Evolutionary conservation across 345 rosid species (phyloP).

Genomic region (Erysimum cheiranthoides): DNA sequence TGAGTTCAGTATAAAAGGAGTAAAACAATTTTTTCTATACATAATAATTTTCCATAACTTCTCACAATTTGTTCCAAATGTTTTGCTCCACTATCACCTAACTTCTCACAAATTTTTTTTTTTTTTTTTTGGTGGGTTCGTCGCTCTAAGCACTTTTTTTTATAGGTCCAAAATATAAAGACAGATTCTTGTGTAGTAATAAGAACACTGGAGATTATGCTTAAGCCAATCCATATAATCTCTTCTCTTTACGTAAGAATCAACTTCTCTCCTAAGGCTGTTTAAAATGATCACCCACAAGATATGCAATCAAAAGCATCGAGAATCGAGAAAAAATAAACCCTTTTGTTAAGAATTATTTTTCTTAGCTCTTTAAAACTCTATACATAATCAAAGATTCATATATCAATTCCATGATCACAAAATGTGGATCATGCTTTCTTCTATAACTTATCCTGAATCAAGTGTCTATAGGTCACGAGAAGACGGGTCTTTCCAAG

Average conservation of each 20-base stretch:
- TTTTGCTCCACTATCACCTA: too few relatives aligned
- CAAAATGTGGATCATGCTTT: slow-evolving; percentile 23
- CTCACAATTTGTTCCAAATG: too few relatives aligned
- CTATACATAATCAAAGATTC: slow-evolving; percentile 28
- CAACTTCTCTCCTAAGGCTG: not conserved
- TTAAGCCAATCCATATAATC: not conserved
- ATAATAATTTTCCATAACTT: too few relatives aligned
- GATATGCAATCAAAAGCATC: not conserved
- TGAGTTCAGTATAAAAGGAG: too few relatives aligned
- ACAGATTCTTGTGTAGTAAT: too few relatives aligned
- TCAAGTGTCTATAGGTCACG: slow-evolving; percentile 16
- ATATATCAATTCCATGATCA: slow-evolving; percentile 11
- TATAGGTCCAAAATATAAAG: too few relatives aligned
- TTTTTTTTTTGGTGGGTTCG: too few relatives aligned
- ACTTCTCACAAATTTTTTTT: too few relatives aligned
- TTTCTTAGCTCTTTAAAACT: slow-evolving; percentile 18
- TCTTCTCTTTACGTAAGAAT: not conserved
- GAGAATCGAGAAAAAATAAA: not conserved
- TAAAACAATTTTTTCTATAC: too few relatives aligned
- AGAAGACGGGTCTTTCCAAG: slow-evolving; percentile 39
- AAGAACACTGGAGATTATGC: too few relatives aligned
- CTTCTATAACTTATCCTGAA: slow-evolving; percentile 22
- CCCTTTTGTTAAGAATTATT: slow-evolving; percentile 1
- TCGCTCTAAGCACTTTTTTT: too few relatives aligned
- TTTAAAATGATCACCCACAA: not conserved